Base-by-base conservation (phyloP, 169 alveolate species). In the Cryptosporidium ryanae region DNA sequence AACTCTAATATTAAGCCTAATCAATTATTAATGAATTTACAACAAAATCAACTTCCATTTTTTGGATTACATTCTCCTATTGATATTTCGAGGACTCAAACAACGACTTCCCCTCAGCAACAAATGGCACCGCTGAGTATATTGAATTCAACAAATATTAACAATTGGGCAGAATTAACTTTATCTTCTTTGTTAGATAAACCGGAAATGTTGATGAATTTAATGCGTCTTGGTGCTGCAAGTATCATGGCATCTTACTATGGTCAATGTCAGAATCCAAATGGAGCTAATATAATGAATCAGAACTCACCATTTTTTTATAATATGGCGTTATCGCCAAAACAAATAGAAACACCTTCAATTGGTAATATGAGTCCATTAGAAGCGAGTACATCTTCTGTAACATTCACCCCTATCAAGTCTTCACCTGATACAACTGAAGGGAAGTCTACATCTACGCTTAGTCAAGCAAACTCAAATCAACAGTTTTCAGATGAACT, bases 201-300 rank as follows among this genome's bases (percentile, higher is more conserved):
- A 8, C 84, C 84, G 17, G 84, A 70, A 6, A 70, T 70, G 66
- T 64, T 70, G 13, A 70, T 70, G 84, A 70, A 70, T 38, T 55
- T 70, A 54, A 70, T 70, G 84, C 65, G 84, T n/a, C 67, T 70
- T 15, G 84, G 84, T 52, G 84, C 84, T 32, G 84, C 84, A 25
- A 70, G 84, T 8, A 70, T 70, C 31, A 70, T 70, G 84, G 66
- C 84, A 4, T 70, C 84, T 50, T 70, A 70, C 55, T 70, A 70
- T 70, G 84, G 84, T 12, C 84, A 70, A 21, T 18, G 57, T 25
- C 84, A 70, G 17, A 32, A 18, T 27, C 84, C 84, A 29, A 55
- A 64, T 6, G 66, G 61, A 5, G 66, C 52, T 21, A 70, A 50
- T 70, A 12, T 50, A 12, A 13, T 55, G 21, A 50, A 52, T 17